These are phyloP conservation scores for Penicillium cosmopolitanum DNA, from an alignment of 495 filamentous ascomycete species.

Conservation along the genomic window DNA sequence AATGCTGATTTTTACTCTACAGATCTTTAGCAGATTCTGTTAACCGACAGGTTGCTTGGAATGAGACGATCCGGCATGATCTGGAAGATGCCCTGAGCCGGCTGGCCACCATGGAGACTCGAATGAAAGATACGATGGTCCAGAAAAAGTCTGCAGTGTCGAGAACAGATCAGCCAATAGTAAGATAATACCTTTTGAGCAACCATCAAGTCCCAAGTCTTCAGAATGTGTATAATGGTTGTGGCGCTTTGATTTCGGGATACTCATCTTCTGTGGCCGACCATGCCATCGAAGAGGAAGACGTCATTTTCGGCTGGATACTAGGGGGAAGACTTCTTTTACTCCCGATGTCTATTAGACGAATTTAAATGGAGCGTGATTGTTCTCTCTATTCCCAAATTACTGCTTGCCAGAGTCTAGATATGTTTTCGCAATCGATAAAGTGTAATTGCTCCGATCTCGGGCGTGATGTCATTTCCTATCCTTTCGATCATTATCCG, in stretches of 20 bases:
- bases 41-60: neutral
- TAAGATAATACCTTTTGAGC: no score
- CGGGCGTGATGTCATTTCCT: neutral
- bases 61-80: neutral
- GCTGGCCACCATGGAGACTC: neutral
- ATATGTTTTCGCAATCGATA: neutral
- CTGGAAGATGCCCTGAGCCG: neutral
- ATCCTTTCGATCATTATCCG: neutral
- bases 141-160: neutral
- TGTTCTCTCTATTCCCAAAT: no score
- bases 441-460: neutral
- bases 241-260: no score
- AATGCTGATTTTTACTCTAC: neutral
- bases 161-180: neutral
- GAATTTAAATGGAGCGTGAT: no score
- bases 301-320: no score
- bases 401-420: neutral
- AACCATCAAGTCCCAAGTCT: no score
- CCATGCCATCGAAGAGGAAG: no score
- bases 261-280: no score
- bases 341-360: no score
- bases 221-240: no score
- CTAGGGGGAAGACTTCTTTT: no score
- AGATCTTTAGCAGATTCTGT: neutral
- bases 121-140: neutral